Evolutionary conservation across 768 basidiomycete species (phyloP), one percentile per base, ranked within the genome.

Genomic region (Candolleomyces aberdarensis): DNA sequence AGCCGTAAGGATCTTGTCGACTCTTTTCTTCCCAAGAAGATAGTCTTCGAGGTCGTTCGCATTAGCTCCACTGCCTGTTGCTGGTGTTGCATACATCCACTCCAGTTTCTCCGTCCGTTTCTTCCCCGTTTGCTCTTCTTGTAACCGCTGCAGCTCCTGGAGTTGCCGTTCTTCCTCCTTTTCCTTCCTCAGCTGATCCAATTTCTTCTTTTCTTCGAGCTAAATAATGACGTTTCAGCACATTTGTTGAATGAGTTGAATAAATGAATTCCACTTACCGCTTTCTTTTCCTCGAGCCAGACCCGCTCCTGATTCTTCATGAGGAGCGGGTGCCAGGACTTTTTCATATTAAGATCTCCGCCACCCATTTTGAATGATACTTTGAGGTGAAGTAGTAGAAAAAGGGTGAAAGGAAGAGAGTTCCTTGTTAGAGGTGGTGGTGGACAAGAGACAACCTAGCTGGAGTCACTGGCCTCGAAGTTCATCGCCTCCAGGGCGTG

Each of bases 1-100:
- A 29, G 86, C 94, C 26, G 86, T 93, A 66, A 99, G 74, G 32
- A 97, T 91, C 76, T 98, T 95, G 73, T 99, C 97, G 1, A 99
- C 96, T 62, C 97, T 79, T 77, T 96, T 97, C 85, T 98, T 98
- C 26, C 97, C 97, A 32, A 99, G 81, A 1, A 99, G 77, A 72
- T 99, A 99, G 67, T 96, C 94, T 77, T 99, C 97, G 65, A 98
- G 74, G 63, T 98, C 96, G 66, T 94, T 96, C 36, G 89, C 72
- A 70, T 94, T 95, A 66, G 91, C 85, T 57, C 78, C 89, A 62
- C 82, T 88, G n/a, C 96, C 96, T 3, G 90, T 88, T 0, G 94
- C 93, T 4, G 97, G 97, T 1, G 96, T 97, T n/a, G 96, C 80
- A 77, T 98, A 99, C 94, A 99, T 96, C 97, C 97, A 99, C 72